These are phyloP conservation scores for Pythium aristosporum DNA, from an alignment of 352 stramenopile species.

Conservation along the genomic window DNA sequence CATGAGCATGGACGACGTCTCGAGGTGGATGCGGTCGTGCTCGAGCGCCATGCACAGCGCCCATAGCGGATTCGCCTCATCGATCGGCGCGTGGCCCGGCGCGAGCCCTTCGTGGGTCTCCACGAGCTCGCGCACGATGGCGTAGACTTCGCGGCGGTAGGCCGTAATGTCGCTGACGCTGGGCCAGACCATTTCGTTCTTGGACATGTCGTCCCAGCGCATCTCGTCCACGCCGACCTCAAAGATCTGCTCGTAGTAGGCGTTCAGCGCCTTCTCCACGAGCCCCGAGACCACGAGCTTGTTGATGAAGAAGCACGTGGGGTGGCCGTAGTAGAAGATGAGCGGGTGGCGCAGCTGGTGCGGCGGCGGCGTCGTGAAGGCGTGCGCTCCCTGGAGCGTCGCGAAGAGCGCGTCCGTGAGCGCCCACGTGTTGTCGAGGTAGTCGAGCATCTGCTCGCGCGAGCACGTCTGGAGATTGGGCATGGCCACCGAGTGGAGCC, in stretches of 20 bases:
- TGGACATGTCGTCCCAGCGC: slow-evolving; percentile 98
- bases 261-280: slow-evolving; percentile 85
- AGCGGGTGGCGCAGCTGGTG: slow-evolving; percentile 95
- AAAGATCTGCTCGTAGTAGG: slow-evolving; percentile 95
- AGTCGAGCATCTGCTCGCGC: slow-evolving; percentile 87
- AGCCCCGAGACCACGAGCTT: slow-evolving; percentile 94
- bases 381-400: slow-evolving; percentile 87
- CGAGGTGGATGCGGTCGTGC: slow-evolving; percentile 97
- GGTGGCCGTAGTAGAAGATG: slow-evolving; percentile 99
- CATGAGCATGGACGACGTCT: slow-evolving; percentile 97
- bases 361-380: slow-evolving; percentile 89
- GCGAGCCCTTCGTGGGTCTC: slow-evolving; percentile 86
- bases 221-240: slow-evolving; percentile 98
- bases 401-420: slow-evolving; percentile 94
- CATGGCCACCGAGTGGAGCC: slow-evolving; percentile 68
- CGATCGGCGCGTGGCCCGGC: slow-evolving; percentile 71
- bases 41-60: slow-evolving; percentile 94
- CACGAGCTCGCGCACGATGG: slow-evolving; percentile 85
- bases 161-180: slow-evolving; percentile 86
- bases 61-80: slow-evolving; percentile 90
- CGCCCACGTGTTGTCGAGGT: slow-evolving; percentile 96
- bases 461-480: slow-evolving; percentile 84
- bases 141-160: slow-evolving; percentile 93
- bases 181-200: slow-evolving; percentile 96
- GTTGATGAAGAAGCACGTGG: slow-evolving; percentile 96